Evolutionary conservation across 2,329 filamentous ascomycete species (phyloP).

Genomic region (Lasiodiplodia sp.): DNA sequence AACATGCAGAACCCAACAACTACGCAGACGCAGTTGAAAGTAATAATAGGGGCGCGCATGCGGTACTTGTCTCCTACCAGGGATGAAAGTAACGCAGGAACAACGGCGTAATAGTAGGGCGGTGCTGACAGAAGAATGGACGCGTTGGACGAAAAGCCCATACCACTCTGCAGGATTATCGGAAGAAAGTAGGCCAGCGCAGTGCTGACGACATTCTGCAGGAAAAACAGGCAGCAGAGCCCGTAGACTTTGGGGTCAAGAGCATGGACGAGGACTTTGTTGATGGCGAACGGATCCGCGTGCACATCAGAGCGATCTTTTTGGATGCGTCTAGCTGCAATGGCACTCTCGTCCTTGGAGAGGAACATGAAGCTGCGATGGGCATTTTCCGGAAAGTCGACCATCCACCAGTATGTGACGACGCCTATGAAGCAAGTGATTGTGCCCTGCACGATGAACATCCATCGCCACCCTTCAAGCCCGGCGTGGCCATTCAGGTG

Average conservation of each 20-base stretch:
- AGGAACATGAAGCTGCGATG: constrained; percentile 66
- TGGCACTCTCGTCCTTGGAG: constrained; percentile 60
- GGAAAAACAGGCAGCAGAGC: constrained; percentile 70
- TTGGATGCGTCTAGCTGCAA: constrained; percentile 66
- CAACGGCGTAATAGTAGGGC: constrained; percentile 71
- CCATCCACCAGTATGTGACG: constrained; percentile 73
- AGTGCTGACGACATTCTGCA: constrained; percentile 72
- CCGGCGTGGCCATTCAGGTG: constrained; percentile 64
- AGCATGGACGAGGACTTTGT: constrained; percentile 63
- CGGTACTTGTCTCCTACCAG: constrained; percentile 67
- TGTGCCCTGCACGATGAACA: constrained; percentile 72
- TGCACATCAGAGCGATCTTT: constrained; percentile 67
- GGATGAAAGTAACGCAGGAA: constrained; percentile 70
- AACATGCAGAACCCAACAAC: constrained; percentile 71
- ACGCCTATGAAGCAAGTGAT: constrained; percentile 66
- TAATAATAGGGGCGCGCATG: constrained; percentile 68
- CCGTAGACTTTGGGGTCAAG: constrained; percentile 69
- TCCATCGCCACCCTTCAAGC: constrained; percentile 71
- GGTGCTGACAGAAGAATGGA: constrained; percentile 69
- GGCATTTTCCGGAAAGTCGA: constrained; percentile 71
- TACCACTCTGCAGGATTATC: constrained; percentile 61
- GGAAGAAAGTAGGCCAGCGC: constrained; percentile 71
- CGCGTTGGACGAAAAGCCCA: constrained; percentile 52
- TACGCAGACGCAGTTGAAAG: constrained; percentile 69
- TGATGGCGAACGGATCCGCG: constrained; percentile 63